A percentile compares a stretch with the other conserved stretches of the same genome.
Conservation (phyloP, 192 early-diverging fungal genomes). For the Allomyces arbusculus region DNA sequence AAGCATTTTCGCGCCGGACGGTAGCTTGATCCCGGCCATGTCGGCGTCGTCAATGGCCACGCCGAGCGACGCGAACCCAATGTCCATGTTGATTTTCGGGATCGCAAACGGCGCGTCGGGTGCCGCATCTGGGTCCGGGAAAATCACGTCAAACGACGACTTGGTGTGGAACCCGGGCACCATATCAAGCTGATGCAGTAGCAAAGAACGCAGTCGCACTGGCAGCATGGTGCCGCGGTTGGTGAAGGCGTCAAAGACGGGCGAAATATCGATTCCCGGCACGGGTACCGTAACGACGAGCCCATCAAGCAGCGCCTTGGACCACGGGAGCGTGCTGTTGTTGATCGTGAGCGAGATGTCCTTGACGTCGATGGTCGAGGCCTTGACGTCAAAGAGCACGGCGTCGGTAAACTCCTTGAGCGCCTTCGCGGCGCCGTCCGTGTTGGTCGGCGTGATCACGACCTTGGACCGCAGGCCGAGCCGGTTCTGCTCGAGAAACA, state of each 20-base stretch:
- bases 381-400: not conserved
- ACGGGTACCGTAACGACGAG: not conserved
- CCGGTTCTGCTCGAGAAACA: not conserved
- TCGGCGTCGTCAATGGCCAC: not conserved
- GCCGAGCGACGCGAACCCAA: not conserved
- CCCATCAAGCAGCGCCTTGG: not conserved
- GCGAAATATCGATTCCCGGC: not conserved
- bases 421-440: not conserved
- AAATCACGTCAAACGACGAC: not conserved
- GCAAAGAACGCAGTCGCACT: not conserved
- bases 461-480: not conserved
- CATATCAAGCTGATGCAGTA: not conserved
- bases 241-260: not conserved
- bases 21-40: not conserved
- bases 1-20: not conserved
- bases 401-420: not conserved
- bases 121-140: not conserved
- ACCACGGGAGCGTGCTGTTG: not conserved
- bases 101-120: not conserved
- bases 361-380: not conserved
- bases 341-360: not conserved
- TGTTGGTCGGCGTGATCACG: not conserved
- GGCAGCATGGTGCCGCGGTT: not conserved
- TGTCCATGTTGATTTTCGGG: not conserved
- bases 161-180: not conserved